Base-by-base conservation (phyloP, 2,329 filamentous ascomycete genomes). In the Celoporthe dispersa region DNA sequence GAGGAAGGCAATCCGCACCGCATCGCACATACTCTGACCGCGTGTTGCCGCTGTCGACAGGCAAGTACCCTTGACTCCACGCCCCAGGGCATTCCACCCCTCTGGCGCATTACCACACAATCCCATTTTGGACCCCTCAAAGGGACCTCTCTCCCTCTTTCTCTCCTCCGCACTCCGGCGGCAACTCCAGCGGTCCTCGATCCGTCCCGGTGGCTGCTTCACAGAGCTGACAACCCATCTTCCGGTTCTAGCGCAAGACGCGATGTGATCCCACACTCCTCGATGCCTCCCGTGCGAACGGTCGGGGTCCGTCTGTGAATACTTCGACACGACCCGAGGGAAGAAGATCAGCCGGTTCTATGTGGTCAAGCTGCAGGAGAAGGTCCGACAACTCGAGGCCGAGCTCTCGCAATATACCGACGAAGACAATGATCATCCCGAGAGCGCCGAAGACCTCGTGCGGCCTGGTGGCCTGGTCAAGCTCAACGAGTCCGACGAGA, bases 211-310 rank as follows among this genome's bases (percentile, higher is more conserved):
- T 57, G 37, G 35, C 25, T 28, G 14, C 3, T 48, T 33, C 37
- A 31, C 37, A n/a, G 9, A n/a, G 33, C 71, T 72, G 66, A 72
- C 68, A 53, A 73, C 61, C 68, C 53, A 25, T 66, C 44, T 64
- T 62, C n/a, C 44, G 2, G 51, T 41, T 69, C 70, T 78, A 97
- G 94, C 91, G 95, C 77, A 99, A 99, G 85, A 98, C 95, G 51
- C 88, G 94, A 84, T 99, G 96, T 84, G 96, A 98, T 81, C 93
- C 96, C 4, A 93, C 92, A 19, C 88, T 99, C 31, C 96, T 96
- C 92, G 92, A 77, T 99, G 96, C 81, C 88, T 93, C 25, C 94
- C 95, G 31, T 99, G 96, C 83, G 94, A 98, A 82, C 89, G 95
- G 75, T 94, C 93, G 73, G 94, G 94, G 76, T 94, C 94, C 39